Evolutionary conservation across 768 basidiomycete species (phyloP).

Genomic region (Tulasnella sp.): DNA sequence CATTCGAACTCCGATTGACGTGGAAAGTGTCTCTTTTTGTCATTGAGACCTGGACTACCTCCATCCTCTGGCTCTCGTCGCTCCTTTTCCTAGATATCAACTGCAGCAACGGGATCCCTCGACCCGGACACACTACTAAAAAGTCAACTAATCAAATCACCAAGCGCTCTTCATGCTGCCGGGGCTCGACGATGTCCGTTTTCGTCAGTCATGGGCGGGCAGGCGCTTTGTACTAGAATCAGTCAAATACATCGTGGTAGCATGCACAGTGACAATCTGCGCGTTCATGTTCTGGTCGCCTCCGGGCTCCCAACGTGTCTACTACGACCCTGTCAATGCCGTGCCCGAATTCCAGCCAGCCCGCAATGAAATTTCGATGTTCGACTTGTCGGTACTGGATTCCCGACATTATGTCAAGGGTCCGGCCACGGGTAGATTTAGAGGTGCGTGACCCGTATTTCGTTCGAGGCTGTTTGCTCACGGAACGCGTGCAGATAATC

Average conservation of each 20-base stretch:
- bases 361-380: neutral
- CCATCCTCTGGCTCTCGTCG: too few relatives aligned
- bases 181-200: neutral
- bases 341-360: neutral
- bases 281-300: neutral
- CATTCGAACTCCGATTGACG: too few relatives aligned
- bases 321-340: neutral
- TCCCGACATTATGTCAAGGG: conserved; percentile 6
- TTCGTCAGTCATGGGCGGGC: neutral
- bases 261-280: neutral
- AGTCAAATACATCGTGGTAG: neutral
- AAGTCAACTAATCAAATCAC: too few relatives aligned
- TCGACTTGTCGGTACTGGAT: conserved; percentile 4
- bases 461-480: neutral
- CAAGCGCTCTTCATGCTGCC: too few relatives aligned
- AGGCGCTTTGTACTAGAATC: neutral
- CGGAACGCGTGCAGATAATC: conserved; percentile 23
- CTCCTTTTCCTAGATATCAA: too few relatives aligned
- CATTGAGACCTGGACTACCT: too few relatives aligned
- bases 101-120: too few relatives aligned
- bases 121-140: too few relatives aligned
- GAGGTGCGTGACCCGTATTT: neutral
- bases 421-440: neutral
- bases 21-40: too few relatives aligned
- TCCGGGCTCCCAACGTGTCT: neutral